Evolutionary conservation across 257 asterid species (phyloP).

Genomic region (Hygrophila difformis): DNA sequence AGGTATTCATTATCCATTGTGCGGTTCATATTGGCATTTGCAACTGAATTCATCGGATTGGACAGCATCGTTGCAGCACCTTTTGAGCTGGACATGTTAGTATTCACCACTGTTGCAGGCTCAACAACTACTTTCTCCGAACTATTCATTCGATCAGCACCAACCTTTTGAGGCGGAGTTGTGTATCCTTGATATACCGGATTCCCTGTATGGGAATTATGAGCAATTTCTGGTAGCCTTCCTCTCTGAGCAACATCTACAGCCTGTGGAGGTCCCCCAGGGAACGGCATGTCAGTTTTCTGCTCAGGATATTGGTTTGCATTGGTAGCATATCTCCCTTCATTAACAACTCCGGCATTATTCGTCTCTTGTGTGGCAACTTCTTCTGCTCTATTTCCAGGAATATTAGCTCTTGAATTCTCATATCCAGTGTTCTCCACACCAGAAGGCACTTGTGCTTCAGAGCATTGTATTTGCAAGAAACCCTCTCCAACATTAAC

Average conservation of each 20-base stretch:
- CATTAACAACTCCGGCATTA: slow-evolving; percentile 34
- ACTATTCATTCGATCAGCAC: slow-evolving; percentile 27
- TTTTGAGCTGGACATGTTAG: slow-evolving; percentile 41
- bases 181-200: slow-evolving; percentile 49
- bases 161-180: slow-evolving; percentile 27
- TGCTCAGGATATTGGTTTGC: slow-evolving; percentile 42
- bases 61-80: slow-evolving; percentile 34
- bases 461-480: slow-evolving; percentile 54
- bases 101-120: slow-evolving; percentile 28
- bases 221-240: slow-evolving; percentile 29
- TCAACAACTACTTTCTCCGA: slow-evolving; percentile 37
- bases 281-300: slow-evolving; percentile 27
- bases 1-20: slow-evolving; percentile 43
- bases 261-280: slow-evolving; percentile 26
- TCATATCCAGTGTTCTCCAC: slow-evolving; percentile 42
- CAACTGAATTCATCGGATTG: slow-evolving; percentile 29
- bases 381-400: slow-evolving; percentile 33
- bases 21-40: slow-evolving; percentile 28
- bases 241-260: slow-evolving; percentile 36
- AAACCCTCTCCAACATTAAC: slow-evolving; percentile 92
- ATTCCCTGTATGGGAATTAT: slow-evolving; percentile 40
- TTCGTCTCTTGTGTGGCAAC: slow-evolving; percentile 29
- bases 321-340: slow-evolving; percentile 29
- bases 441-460: slow-evolving; percentile 35
- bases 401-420: slow-evolving; percentile 31